A percentile compares a stretch with the other conserved stretches of the same genome.
Evolutionary conservation across 2,329 filamentous ascomycete species (phyloP).

Genomic region (Albophoma yamanashiensis): DNA sequence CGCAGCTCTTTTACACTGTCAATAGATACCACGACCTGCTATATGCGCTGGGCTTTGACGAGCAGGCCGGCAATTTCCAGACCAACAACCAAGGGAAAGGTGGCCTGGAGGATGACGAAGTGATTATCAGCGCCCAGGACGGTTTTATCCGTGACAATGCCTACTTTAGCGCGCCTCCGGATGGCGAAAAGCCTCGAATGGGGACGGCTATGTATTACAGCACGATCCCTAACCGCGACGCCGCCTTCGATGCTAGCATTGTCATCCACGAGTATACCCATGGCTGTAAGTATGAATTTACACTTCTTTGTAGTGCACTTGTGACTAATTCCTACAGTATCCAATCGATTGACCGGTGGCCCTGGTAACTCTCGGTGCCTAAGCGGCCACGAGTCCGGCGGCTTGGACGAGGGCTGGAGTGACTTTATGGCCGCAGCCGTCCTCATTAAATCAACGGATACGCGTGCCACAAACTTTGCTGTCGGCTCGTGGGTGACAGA

Average conservation of each 20-base stretch:
- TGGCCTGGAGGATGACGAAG: slow-evolving; percentile 20
- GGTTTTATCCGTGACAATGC: slow-evolving; percentile 45
- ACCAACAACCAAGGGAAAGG: too few species aligned
- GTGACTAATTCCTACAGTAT: slow-evolving; percentile 25
- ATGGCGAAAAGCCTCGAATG: slow-evolving; percentile 43
- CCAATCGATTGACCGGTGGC: slow-evolving; percentile 48
- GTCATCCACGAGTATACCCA: slow-evolving; percentile 51
- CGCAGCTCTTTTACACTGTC: too few species aligned
- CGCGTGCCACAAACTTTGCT: slow-evolving; percentile 31
- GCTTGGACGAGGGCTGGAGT: slow-evolving; percentile 49
- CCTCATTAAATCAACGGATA: slow-evolving; percentile 33
- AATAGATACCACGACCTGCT: too few species aligned
- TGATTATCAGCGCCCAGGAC: slow-evolving; percentile 47
- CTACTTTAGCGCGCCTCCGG: slow-evolving; percentile 43
- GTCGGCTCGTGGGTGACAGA: slow-evolving; percentile 40
- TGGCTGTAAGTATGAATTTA: slow-evolving; percentile 21
- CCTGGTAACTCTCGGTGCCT: slow-evolving; percentile 42
- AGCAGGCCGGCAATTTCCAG: too few species aligned
- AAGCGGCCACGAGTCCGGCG: slow-evolving; percentile 33
- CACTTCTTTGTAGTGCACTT: neutral
- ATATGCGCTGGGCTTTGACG: too few species aligned
- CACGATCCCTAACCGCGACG: slow-evolving; percentile 38
- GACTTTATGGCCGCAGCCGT: slow-evolving; percentile 45
- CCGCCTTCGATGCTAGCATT: slow-evolving; percentile 47
- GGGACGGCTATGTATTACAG: slow-evolving; percentile 46